Evolutionary conservation across 176 grass and related monocot species (phyloP).

Genomic region (Dendrocalamus sinicus): DNA sequence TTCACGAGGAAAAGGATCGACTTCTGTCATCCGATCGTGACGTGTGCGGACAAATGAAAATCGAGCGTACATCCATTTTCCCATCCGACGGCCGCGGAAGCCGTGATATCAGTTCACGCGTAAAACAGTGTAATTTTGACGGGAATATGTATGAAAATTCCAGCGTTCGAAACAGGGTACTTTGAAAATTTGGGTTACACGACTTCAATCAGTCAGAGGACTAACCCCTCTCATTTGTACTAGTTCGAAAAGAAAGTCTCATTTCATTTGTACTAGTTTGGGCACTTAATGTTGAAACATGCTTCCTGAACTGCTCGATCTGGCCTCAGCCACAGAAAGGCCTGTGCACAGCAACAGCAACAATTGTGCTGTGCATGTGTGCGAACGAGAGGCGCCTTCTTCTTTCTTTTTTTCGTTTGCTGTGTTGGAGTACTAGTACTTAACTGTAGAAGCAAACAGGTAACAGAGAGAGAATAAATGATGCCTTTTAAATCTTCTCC

Average conservation of each 20-base stretch:
- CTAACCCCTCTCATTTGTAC: not conserved
- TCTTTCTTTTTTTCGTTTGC: not conserved
- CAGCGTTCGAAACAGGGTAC: not conserved
- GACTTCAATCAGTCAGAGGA: not conserved
- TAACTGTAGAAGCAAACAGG: not conserved
- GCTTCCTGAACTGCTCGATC: not conserved
- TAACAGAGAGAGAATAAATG: too few species aligned
- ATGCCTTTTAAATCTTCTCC: fast-evolving
- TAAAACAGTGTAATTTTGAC: not conserved
- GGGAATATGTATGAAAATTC: not conserved
- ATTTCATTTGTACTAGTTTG: not conserved
- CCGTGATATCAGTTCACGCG: not conserved
- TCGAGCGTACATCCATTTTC: not conserved
- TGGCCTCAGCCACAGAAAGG: not conserved
- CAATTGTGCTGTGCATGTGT: not conserved
- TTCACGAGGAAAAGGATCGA: not conserved
- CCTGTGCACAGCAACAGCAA: not conserved
- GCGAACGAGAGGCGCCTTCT: not conserved
- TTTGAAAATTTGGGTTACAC: not conserved
- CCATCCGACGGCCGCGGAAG: not conserved
- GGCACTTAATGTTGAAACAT: not conserved
- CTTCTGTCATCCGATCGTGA: not conserved
- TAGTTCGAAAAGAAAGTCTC: not conserved
- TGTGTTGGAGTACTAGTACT: not conserved
- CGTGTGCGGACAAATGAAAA: conserved; percentile 28